Conservation (phyloP, 2,329 filamentous ascomycete species). For the Alternaria viburni region DNA sequence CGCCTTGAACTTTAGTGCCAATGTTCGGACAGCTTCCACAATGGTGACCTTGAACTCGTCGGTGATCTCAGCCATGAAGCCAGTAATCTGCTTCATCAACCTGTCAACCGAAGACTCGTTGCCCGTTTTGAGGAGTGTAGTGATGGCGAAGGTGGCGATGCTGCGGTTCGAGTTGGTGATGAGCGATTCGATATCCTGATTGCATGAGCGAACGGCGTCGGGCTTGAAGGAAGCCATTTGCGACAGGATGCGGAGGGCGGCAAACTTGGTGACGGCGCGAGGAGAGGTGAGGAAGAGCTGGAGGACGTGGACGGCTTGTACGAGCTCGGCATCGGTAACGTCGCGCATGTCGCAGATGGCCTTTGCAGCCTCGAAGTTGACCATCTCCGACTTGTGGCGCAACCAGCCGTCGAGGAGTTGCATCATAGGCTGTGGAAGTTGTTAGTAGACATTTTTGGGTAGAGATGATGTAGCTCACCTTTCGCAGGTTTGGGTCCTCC, state of each 20-base stretch:
- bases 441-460: conserved; percentile 11
- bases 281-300: conserved; percentile 97
- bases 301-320: conserved; percentile 90
- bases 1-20: conserved; percentile 96
- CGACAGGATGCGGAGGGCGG: conserved; percentile 93
- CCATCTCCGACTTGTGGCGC: conserved; percentile 89
- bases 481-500: conserved; percentile 85
- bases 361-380: conserved; percentile 99
- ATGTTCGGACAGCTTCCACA: conserved; percentile 93
- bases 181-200: conserved; percentile 94
- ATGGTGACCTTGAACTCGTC: conserved; percentile 99
- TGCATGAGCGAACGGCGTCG: conserved; percentile 87
- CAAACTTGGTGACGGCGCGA: conserved; percentile 94
- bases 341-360: conserved; percentile 95
- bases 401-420: conserved; percentile 95
- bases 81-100: conserved; percentile 97
- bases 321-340: conserved; percentile 88
- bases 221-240: conserved; percentile 97
- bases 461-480: conserved; percentile 42
- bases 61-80: conserved; percentile 98
- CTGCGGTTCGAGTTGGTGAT: conserved; percentile 97
- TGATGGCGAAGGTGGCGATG: conserved; percentile 98
- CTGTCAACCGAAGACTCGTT: conserved; percentile 97
- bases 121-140: conserved; percentile 95
- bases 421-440: conserved; percentile 77